phyloP scores from a whole-genome alignment of 2,329 filamentous ascomycete genomes.

The Scleromitrula shiraiana region DNA sequence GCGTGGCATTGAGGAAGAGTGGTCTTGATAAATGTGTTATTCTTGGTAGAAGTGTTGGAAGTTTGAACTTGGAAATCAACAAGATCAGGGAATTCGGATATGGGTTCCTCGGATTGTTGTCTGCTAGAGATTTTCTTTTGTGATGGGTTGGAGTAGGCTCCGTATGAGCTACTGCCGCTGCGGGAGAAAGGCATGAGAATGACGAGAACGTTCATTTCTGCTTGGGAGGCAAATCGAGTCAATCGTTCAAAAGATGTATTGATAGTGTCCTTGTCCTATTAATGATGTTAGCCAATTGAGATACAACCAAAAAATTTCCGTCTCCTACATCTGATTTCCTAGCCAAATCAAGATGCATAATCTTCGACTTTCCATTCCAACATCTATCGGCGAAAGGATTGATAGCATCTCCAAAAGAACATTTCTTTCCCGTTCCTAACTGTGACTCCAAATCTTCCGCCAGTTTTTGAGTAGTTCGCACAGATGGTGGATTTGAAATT shows the following conservation, averaged over 20 bases:
- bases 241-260: conserved; percentile 15
- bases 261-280: conserved; percentile 1
- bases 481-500: conserved; percentile 38
- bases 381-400: conserved; percentile 26
- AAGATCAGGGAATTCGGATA: conserved; percentile 17
- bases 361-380: conserved; percentile 30
- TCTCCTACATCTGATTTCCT: conserved; percentile 18
- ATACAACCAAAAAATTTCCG: not conserved
- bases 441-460: conserved; percentile 26
- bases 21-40: not conserved
- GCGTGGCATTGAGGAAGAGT: conserved; percentile 61
- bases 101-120: conserved; percentile 24
- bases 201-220: conserved; percentile 25
- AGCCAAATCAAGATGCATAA: conserved; percentile 22
- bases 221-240: conserved; percentile 20
- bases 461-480: conserved; percentile 25
- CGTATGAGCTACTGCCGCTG: conserved; percentile 20
- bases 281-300: not conserved
- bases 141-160: conserved; percentile 22
- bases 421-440: conserved; percentile 18
- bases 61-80: conserved; percentile 2
- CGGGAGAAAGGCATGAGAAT: conserved; percentile 25
- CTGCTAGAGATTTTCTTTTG: conserved; percentile 18
- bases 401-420: conserved; percentile 24
- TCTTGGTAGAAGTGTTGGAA: conserved; percentile 13